Base-by-base conservation (phyloP, 2,329 filamentous ascomycete species). In the Colletotrichum sidae region DNA sequence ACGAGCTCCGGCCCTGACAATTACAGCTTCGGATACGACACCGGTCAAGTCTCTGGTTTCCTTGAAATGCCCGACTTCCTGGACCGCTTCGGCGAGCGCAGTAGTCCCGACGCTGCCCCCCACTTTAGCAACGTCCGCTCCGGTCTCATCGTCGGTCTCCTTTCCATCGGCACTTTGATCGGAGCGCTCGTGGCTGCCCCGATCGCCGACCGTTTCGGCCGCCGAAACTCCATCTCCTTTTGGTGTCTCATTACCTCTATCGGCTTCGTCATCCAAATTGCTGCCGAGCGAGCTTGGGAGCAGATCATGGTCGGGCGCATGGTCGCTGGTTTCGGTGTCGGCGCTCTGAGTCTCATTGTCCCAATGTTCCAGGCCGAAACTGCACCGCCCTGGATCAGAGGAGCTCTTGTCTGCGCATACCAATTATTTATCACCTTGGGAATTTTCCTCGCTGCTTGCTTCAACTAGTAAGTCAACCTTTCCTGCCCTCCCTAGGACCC, bases 301-400 rank as follows among this genome's bases (percentile, higher is more conserved):
- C 90, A 92, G 71, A 80, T 91, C 63, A 88, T 89, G 69, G 79
- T 89, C 50, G 90, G 90, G 12, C 81, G 90, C 59, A 85, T 88
- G 70, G 81, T 91, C 13, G 86, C 88, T 12, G 90, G 90, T 55
- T 79, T 92, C 2, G 89, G 89, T 12, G 88, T 93, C 46, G 90
- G 90, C 59, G 86, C 85, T 0, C 76, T 92, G 2, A 88, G 85
- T 9, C 84, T 91, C 6, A 76, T 89, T 11, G 88, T 90, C 0
- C 88, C 89, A n/a, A 89, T 92, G 87, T 92, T 91, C 73, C 89
- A 92, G 71, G 86, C 86, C n/a, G 90, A 93, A 76, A 90, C 85
- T 6, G 86, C 88, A 0, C 90, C 90, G 0, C 83, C 87, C 12
- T 88, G 87, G 74, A 86, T 92, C 54, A 84, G 90, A 69, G 90